Conservation (phyloP, 108 stramenopile species). For the Skeletonema grethae region DNA sequence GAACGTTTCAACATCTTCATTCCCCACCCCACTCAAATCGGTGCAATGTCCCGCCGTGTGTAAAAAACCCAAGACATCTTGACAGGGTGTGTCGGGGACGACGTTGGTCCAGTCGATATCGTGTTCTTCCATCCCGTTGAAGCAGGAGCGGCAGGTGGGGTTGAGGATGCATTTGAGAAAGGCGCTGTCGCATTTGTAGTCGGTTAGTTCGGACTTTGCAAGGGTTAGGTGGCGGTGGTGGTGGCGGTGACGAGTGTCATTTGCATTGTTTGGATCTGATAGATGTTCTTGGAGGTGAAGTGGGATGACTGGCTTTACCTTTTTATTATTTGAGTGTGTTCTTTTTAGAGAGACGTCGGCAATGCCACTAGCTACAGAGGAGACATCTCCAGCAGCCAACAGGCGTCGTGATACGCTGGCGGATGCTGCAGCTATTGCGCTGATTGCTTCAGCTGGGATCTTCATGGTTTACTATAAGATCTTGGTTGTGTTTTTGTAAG, state of each 20-base stretch:
- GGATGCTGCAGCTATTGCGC: slow-evolving; percentile 24
- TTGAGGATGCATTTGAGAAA: slow-evolving; percentile 71
- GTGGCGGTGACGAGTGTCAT: too few relatives aligned
- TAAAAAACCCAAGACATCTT: slow-evolving; percentile 58
- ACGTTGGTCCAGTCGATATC: slow-evolving; percentile 85
- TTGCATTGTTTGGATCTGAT: neutral
- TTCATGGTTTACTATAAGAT: slow-evolving; percentile 5
- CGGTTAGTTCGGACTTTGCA: neutral
- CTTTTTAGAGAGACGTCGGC: neutral
- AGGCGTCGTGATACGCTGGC: slow-evolving; percentile 11
- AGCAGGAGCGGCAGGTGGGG: slow-evolving; percentile 70
- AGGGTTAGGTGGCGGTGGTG: neutral
- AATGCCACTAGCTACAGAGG: neutral
- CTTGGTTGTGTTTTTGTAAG: neutral
- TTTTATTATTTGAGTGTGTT: neutral
- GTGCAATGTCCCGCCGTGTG: slow-evolving; percentile 51
- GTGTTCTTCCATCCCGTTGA: slow-evolving; percentile 55
- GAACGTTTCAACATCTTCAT: slow-evolving; percentile 46
- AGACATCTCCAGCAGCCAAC: neutral
- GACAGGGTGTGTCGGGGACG: slow-evolving; percentile 68
- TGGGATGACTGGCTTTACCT: neutral
- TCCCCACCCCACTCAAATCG: slow-evolving; percentile 42
- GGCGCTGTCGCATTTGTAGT: slow-evolving; percentile 59
- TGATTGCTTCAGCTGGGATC: slow-evolving; percentile 28
- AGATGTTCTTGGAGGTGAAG: slow-evolving; percentile 2